Base-by-base conservation (phyloP, 371 early-diverging fungal genomes). In the Neoconidiobolus thromboides region DNA sequence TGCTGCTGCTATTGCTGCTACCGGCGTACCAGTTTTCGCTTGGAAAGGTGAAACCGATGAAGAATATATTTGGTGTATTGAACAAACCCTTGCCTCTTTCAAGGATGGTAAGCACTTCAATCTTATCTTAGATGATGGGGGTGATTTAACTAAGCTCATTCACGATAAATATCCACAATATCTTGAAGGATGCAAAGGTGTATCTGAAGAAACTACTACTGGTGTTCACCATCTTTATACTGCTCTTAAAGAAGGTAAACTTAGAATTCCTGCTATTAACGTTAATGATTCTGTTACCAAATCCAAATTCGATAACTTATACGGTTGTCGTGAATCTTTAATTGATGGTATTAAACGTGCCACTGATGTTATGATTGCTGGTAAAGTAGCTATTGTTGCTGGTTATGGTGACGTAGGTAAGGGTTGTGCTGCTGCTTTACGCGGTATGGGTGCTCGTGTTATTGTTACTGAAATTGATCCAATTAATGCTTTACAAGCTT, bases 391-490 rank as follows among this genome's bases (percentile, higher is more conserved):
- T 61, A 89, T 96, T 65, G 94, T 96, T 63, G 96, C 95, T 71
- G 97, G 98, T 74, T 96, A 92, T 81, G 97, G 98, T 78, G 98
- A 97, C 80, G 98, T 98, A 71, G 98, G 98, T 70, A 98, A 98
- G 86, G 98, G 98, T 67, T 96, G 96, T 75, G 96, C 97, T 68
- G 90, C 86, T 69, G 94, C 98, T 63, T 88, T 98, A 71, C 83
- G 89, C 73, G 95, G 93, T 68, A 93, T 98, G 91, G 98, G 98
- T 66, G 89, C 97, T 65, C 90, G 95, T 75, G 98, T 98, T 70
- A 78, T 96, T 63, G 79, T 98, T 57, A 95, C 96, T 64, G 97
- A 96, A 77, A 82, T 95, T 67, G 98, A 98, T 77, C 97, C 98
- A 71, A 98, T 98, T 83, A 96, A 94, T 78, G 98, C 96, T 63